These are phyloP conservation scores for Evernia prunastri DNA, from an alignment of 495 filamentous ascomycete species.

Conservation along the genomic window DNA sequence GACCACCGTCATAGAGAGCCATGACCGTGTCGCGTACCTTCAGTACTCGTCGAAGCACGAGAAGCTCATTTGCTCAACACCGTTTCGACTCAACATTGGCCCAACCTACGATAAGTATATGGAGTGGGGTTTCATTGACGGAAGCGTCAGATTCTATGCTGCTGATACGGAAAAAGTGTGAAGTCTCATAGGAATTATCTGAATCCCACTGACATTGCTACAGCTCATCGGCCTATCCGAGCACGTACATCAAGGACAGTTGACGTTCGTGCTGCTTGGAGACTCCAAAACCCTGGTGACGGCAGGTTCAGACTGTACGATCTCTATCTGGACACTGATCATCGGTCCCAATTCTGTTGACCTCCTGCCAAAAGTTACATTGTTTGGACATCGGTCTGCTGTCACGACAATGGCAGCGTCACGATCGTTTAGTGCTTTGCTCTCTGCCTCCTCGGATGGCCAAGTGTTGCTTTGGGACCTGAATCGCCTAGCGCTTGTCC, in stretches of 20 bases:
- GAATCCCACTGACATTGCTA: conserved; percentile 17
- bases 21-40: conserved; percentile 72
- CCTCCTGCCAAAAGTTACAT: conserved; percentile 65
- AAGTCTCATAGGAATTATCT: not conserved
- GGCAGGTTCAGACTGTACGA: conserved; percentile 81
- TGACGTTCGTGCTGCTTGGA: conserved; percentile 74
- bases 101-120: conserved; percentile 84
- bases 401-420: conserved; percentile 77
- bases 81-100: conserved; percentile 78
- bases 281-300: conserved; percentile 88
- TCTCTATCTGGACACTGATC: conserved; percentile 71
- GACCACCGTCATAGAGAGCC: conserved; percentile 49
- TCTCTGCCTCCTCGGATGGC: conserved; percentile 75
- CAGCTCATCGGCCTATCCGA: conserved; percentile 75
- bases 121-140: conserved; percentile 95
- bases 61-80: conserved; percentile 73
- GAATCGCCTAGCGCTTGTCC: conserved; percentile 79
- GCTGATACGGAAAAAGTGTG: conserved; percentile 63
- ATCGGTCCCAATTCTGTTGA: conserved; percentile 65
- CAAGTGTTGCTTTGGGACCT: conserved; percentile 88
- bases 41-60: conserved; percentile 75
- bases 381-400: conserved; percentile 83
- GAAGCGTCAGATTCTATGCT: conserved; percentile 81
- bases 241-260: conserved; percentile 82
- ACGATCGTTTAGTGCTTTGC: conserved; percentile 75